Base-by-base conservation (phyloP, 176 grass and related monocot genomes). In the Raddia guianensis region DNA sequence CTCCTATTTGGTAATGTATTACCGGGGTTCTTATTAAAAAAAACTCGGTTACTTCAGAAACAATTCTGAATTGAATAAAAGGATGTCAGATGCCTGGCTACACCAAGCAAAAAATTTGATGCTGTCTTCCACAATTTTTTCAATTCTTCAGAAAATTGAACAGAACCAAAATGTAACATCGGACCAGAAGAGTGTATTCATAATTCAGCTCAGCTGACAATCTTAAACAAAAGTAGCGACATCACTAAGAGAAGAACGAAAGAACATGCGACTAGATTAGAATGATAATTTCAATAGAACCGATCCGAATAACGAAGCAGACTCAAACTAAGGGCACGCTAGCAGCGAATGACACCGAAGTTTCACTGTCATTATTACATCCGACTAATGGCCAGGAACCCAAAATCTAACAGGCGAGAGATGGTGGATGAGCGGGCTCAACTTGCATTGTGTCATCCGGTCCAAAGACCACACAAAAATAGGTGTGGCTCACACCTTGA, bases 401-500 rank as follows among this genome's bases (percentile, higher is more conserved):
- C 2, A 12, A 50, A 44, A 56, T 16, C 2, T 12, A 53, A 54
- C 13, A n/a, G 33, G 42, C 11, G 14, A 43, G 14, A 43, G 4
- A 40, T 40, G 4, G 37, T 40, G 37, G 2, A 15, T 9, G 35
- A 14, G 37, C 0, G 12, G 12, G 8, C 34, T 66, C 32, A 10
- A 53, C 19, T 21, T 21, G 46, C 46, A 14, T 49, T 73, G 66
- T 73, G 66, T 83, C 75, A 75, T 67, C 65, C 35, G 5, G 4
- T 75, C n/a, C 49, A 19, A 7, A 12, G 34, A n/a, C 34, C n/a
- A 55, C 18, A 70, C 40, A 46, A 42, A 5, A 19, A 32, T 43
- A 61, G 19, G 34, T 51, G 54, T 66, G 67, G 44, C 9, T 92
- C 82, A 94, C 12, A 89, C 82, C 63, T 88, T 88, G 80, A 88